Evolutionary conservation across 176 grass and related monocot species (phyloP), one percentile per base, ranked within the genome.

Genomic region (Miscanthus lutarioriparius): DNA sequence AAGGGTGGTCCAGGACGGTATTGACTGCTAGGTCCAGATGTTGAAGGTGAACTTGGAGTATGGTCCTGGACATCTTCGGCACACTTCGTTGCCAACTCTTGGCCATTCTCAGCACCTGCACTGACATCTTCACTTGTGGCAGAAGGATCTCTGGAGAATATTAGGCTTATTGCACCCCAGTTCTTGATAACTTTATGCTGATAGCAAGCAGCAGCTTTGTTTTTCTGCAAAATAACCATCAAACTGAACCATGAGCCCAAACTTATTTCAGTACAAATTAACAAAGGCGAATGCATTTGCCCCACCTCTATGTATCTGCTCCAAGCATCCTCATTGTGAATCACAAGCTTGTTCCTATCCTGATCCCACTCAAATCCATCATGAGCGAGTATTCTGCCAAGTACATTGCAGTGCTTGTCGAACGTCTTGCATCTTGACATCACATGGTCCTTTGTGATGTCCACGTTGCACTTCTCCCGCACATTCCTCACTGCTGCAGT

Each of bases 401-500:
- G 35, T 5, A 65, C 6, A 66, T 47, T 80, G 77, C 84, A 86
- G 27, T 86, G 67, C 84, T 86, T 86, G 43, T 74, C 84, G 49
- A 86, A 86, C 2, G 77, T 73, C 84, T 86, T 86, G 76, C 76
- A 86, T 86, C 76, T 80, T 23, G 84, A 72, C 40, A 27, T 12
- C 54, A 64, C 39, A 17, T 79, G 76, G 19, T 84, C 82, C 43
- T 51, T 76, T 15, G 72, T 84, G 44, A 84, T 30, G n/a, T 84
- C 82, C 62, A 77, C 45, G 1, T 39, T 41, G 63, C 82, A 84
- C 82, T 76, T 77, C 16, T 77, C 73, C 4, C 16, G 62, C 45
- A 84, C 82, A 76, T 54, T 54, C 53, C 63, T 76, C 73, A 76
- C 73, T 0, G 33, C 9, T 0, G 61, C 33, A 3, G 44, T 40